A percentile compares a stretch with the other conserved stretches of the same genome.
Conservation (phyloP, 306 rosid genomes). For the Vigna angularis region DNA sequence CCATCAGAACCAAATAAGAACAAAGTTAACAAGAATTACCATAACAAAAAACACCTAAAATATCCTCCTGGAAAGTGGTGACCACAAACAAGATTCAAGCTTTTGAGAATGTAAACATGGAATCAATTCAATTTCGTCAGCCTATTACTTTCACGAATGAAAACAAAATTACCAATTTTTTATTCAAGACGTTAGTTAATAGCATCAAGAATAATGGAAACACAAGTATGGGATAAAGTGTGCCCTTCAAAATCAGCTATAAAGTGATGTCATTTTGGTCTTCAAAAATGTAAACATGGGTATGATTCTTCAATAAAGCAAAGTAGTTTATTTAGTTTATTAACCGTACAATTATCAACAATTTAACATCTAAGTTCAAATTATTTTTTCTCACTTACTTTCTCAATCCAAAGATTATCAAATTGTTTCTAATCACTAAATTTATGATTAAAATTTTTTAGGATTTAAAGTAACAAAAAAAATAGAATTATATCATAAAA, state of each 20-base stretch:
- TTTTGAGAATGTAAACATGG: not conserved
- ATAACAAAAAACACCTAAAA: not conserved
- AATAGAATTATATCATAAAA: not conserved
- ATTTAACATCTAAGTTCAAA: not conserved
- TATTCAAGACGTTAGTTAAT: not conserved
- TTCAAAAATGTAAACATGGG: not conserved
- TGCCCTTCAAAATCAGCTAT: not conserved
- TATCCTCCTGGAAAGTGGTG: not conserved
- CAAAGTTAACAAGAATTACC: not conserved
- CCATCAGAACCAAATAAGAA: too few species aligned
- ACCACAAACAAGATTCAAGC: not conserved
- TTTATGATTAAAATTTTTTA: not conserved
- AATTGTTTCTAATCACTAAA: not conserved
- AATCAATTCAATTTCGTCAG: not conserved
- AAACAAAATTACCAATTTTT: not conserved
- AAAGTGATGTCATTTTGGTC: not conserved
- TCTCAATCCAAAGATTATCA: not conserved
- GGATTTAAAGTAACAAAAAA: not conserved
- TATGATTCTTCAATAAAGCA: not conserved
- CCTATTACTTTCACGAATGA: not conserved
- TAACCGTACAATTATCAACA: not conserved
- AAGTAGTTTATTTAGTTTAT: not conserved
- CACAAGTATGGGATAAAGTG: not conserved
- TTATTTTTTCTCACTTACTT: not conserved
- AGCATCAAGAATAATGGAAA: not conserved